phyloP scores from a whole-genome alignment of 352 stramenopile genomes.

The Phytophthora lateralis region DNA sequence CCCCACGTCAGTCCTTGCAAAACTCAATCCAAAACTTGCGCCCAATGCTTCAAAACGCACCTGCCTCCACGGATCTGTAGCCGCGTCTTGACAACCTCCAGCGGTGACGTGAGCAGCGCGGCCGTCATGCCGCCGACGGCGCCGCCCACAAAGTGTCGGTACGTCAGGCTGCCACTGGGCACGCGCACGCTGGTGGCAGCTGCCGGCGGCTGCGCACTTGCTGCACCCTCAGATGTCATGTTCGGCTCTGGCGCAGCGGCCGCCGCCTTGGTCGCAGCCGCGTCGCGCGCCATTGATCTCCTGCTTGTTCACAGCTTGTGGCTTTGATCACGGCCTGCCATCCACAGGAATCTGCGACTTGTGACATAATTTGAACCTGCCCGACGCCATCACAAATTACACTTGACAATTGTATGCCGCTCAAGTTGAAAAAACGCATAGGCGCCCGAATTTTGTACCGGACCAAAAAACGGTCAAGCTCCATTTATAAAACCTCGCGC shows the following conservation, averaged over 20 bases:
- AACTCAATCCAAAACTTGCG: background rate
- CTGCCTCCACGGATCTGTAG: constrained; percentile 76
- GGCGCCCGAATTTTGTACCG: too few species aligned
- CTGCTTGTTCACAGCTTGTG: constrained; percentile 25
- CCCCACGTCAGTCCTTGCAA: constrained; percentile 6
- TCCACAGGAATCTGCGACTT: constrained; percentile 41
- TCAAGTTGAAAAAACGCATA: too few species aligned
- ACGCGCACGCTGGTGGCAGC: constrained; percentile 43
- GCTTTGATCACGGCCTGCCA: constrained; percentile 22
- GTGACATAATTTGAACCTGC: constrained; percentile 9
- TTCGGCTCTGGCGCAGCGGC: background rate
- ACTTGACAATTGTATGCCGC: constrained; percentile 24
- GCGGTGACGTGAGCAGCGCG: constrained; percentile 80
- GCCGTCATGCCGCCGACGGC: constrained; percentile 82
- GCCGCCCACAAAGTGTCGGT: constrained; percentile 77
- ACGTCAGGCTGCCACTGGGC: constrained; percentile 38
- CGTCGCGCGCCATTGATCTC: constrained; percentile 19
- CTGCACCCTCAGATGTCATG: constrained; percentile 7
- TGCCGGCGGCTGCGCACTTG: constrained; percentile 16
- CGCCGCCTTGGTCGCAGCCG: background rate
- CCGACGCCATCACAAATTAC: background rate
- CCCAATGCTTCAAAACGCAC: constrained; percentile 26
- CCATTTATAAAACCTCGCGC: background rate
- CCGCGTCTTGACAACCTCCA: constrained; percentile 88
- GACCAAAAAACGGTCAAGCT: too few species aligned